phyloP scores from a whole-genome alignment of 2,329 filamentous ascomycete species.

The Aspergillus tubingensis region DNA sequence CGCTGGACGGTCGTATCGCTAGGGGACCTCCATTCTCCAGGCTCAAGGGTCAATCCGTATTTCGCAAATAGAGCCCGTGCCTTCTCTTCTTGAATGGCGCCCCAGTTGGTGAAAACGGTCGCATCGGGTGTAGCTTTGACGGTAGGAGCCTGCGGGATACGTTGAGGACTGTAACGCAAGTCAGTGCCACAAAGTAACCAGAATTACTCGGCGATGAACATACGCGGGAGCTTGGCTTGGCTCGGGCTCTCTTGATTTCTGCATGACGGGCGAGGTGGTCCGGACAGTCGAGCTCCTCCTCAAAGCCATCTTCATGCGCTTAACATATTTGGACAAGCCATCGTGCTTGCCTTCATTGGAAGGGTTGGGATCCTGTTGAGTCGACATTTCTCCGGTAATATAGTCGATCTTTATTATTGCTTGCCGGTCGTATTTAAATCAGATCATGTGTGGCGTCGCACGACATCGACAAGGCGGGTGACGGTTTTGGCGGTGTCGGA shows the following conservation, averaged over 20 bases:
- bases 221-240: slow-evolving; percentile 15
- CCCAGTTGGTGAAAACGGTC: slow-evolving; percentile 35
- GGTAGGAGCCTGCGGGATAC: slow-evolving; percentile 11
- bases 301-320: slow-evolving; percentile 42
- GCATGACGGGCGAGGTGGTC: slow-evolving; percentile 1
- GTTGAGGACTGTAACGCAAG: neutral
- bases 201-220: neutral
- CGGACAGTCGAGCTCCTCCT: slow-evolving; percentile 35
- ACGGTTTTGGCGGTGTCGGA: neutral
- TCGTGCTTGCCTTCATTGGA: slow-evolving; percentile 31
- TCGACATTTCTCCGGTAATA: slow-evolving; percentile 25
- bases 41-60: slow-evolving; percentile 48
- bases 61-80: slow-evolving; percentile 50
- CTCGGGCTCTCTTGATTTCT: slow-evolving; percentile 7
- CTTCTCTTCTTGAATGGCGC: slow-evolving; percentile 45
- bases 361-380: slow-evolving; percentile 18
- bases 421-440: neutral
- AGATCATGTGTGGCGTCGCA: neutral
- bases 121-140: slow-evolving; percentile 18
- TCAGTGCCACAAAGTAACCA: slow-evolving; percentile 2
- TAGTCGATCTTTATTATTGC: neutral
- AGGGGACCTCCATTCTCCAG: slow-evolving; percentile 44
- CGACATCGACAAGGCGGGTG: neutral
- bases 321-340: slow-evolving; percentile 42
- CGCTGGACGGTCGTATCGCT: slow-evolving; percentile 40